Evolutionary conservation across 2,329 filamentous ascomycete species (phyloP).

Genomic region (Aspergillus flavus): DNA sequence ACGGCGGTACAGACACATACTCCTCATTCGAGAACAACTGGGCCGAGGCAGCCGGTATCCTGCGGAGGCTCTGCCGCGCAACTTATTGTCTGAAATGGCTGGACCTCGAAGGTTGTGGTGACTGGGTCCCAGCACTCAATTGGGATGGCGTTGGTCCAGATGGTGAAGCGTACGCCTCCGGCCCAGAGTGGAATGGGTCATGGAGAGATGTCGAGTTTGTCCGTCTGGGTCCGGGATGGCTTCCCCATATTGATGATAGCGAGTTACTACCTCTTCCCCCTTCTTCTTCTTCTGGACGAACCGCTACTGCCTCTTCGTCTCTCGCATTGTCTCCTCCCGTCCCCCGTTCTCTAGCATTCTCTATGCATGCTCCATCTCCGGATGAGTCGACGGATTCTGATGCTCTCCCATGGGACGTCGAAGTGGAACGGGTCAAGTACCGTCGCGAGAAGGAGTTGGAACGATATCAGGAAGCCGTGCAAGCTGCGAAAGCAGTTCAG

Average conservation of each 20-base stretch:
- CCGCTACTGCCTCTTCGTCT: background rate
- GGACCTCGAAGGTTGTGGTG: conserved; percentile 61
- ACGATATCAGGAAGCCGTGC: conserved; percentile 30
- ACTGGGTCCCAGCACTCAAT: conserved; percentile 57
- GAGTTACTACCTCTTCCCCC: conserved; percentile 5
- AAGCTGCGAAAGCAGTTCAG: conserved; percentile 34
- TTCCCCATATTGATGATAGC: conserved; percentile 27
- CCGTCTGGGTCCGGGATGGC: conserved; percentile 46
- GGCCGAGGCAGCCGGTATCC: conserved; percentile 58
- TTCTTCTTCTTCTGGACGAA: background rate
- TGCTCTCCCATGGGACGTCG: conserved; percentile 34
- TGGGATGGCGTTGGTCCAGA: conserved; percentile 40
- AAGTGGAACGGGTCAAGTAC: conserved; percentile 35
- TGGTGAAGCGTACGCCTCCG: conserved; percentile 30
- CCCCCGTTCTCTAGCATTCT: conserved; percentile 21
- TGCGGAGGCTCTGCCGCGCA: conserved; percentile 57
- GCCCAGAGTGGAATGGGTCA: conserved; percentile 49
- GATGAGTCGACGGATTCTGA: conserved; percentile 2
- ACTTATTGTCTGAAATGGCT: conserved; percentile 64
- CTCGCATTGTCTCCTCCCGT: background rate
- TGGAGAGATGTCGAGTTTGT: conserved; percentile 50
- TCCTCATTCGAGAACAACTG: conserved; percentile 57
- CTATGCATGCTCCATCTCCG: conserved; percentile 25
- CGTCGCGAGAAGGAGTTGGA: conserved; percentile 35
- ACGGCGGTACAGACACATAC: conserved; percentile 57